A percentile compares a stretch with the other conserved stretches of the same genome.
These are phyloP conservation scores for Usnea hakonensis DNA, from an alignment of 495 filamentous ascomycete species.

Conservation along the genomic window DNA sequence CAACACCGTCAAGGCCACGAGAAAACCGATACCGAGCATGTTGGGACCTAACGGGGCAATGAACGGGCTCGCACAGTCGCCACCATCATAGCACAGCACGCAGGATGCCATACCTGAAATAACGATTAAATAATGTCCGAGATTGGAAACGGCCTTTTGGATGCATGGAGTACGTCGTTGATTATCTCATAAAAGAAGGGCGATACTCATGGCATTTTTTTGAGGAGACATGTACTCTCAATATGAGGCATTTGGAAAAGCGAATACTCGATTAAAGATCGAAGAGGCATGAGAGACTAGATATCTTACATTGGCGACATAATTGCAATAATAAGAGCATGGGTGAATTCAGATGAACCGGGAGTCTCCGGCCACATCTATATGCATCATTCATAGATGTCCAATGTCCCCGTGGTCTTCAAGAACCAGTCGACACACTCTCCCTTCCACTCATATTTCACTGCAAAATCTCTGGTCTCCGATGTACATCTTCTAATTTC, in stretches of 20 bases:
- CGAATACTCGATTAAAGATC: not conserved
- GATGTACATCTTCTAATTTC: not conserved
- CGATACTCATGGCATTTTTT: not conserved
- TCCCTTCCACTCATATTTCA: conserved; percentile 23
- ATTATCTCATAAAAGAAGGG: not conserved
- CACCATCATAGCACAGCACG: conserved; percentile 25
- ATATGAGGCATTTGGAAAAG: conserved; percentile 6
- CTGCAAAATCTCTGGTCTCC: conserved; percentile 15
- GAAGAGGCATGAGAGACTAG: not conserved
- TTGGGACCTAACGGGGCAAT: conserved; percentile 33
- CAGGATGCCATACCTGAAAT: conserved; percentile 13
- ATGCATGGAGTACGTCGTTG: conserved; percentile 7
- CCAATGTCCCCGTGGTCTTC: conserved; percentile 2
- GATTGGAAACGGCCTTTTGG: conserved; percentile 12
- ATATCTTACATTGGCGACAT: not conserved
- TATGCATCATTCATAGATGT: not conserved
- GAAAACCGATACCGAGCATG: conserved; percentile 72
- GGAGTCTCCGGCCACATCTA: not conserved
- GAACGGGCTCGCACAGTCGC: conserved; percentile 44
- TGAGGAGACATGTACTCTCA: not conserved
- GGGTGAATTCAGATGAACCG: not conserved
- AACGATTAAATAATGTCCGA: conserved; percentile 10
- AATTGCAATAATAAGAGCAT: not conserved
- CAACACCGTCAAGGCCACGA: conserved; percentile 44
- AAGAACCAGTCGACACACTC: conserved; percentile 23